Percentiles rank a stretch among this genome's conserved stretches.
phyloP scores from a whole-genome alignment of 2,329 filamentous ascomycete genomes.

The Sarocladium kiliense region DNA sequence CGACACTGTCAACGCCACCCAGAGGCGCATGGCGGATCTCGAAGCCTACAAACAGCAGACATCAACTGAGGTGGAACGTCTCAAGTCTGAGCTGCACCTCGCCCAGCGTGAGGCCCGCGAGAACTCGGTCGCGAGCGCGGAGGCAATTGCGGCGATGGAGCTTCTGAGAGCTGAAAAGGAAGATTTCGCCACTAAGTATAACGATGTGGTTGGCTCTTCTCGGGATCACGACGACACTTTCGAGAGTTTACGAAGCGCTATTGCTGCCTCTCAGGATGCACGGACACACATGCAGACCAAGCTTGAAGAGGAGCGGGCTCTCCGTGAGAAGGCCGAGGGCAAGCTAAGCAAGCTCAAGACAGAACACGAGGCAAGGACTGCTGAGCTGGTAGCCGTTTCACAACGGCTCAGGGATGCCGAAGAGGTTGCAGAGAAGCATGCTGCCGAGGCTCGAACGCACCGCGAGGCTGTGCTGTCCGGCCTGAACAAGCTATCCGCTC shows the following conservation, averaged over 20 bases:
- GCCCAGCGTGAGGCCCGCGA: slow-evolving; percentile 74
- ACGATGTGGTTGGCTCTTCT: slow-evolving; percentile 60
- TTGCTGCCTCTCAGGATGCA: slow-evolving; percentile 74
- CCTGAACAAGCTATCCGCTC: slow-evolving; percentile 65
- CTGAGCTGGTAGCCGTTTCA: slow-evolving; percentile 69
- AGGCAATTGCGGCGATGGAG: slow-evolving; percentile 69
- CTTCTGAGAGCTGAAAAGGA: slow-evolving; percentile 82
- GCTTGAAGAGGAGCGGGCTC: slow-evolving; percentile 74
- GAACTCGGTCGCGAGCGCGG: slow-evolving; percentile 69
- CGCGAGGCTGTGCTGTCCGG: slow-evolving; percentile 77
- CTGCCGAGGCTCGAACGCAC: slow-evolving; percentile 81
- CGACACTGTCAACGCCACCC: slow-evolving; percentile 76
- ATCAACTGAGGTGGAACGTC: slow-evolving; percentile 75
- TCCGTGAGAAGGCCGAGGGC: slow-evolving; percentile 68
- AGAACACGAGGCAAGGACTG: slow-evolving; percentile 75
- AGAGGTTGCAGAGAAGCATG: slow-evolving; percentile 81
- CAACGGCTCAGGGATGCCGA: slow-evolving; percentile 79
- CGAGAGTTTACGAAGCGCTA: slow-evolving; percentile 68
- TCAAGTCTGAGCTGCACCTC: slow-evolving; percentile 81
- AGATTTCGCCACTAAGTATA: slow-evolving; percentile 64
- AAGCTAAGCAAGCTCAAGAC: slow-evolving; percentile 71
- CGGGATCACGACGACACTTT: slow-evolving; percentile 69
- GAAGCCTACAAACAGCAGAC: slow-evolving; percentile 80
- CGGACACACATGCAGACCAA: slow-evolving; percentile 72
- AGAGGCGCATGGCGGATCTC: slow-evolving; percentile 77